These are phyloP conservation scores for Allomyces macrogynus DNA, from an alignment of 192 early-diverging fungal genomes.

Conservation along the genomic window DNA sequence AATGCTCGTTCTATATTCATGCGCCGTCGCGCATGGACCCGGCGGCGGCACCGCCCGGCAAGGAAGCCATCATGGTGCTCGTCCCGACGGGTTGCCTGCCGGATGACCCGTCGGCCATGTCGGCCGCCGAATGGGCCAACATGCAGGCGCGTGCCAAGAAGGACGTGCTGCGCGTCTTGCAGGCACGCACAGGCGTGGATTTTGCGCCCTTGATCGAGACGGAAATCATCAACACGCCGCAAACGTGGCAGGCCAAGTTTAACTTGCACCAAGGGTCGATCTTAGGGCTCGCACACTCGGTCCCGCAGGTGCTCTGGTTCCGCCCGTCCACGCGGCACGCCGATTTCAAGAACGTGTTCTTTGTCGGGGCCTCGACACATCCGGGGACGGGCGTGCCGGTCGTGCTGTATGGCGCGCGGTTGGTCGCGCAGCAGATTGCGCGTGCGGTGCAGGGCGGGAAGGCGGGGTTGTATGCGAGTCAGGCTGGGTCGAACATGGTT, in stretches of 20 bases:
- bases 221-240: conserved; percentile 26
- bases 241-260: conserved; percentile 29
- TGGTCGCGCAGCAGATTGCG: conserved; percentile 21
- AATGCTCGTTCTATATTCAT: conserved; percentile 34
- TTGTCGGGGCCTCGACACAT: conserved; percentile 37
- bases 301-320: conserved; percentile 31
- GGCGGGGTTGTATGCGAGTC: no score
- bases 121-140: not conserved
- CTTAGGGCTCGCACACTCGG: conserved; percentile 26
- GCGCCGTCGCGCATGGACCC: conserved; percentile 28
- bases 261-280: conserved; percentile 30
- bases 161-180: conserved; percentile 16
- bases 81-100: conserved; percentile 27
- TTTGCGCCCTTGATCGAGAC: conserved; percentile 19
- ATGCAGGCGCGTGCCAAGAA: conserved; percentile 16
- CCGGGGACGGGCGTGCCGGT: conserved; percentile 42
- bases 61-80: conserved; percentile 25
- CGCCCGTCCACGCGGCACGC: conserved; percentile 26
- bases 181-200: conserved; percentile 15
- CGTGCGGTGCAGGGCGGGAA: not conserved
- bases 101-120: conserved; percentile 4
- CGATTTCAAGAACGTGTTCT: conserved; percentile 28
- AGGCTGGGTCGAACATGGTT: no score
- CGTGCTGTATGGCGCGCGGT: conserved; percentile 25
- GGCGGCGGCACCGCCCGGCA: conserved; percentile 19